Percentiles rank a stretch among this genome's conserved stretches.
Evolutionary conservation across 768 basidiomycete genomes (phyloP).

Genomic region (Mrakia gelida): DNA sequence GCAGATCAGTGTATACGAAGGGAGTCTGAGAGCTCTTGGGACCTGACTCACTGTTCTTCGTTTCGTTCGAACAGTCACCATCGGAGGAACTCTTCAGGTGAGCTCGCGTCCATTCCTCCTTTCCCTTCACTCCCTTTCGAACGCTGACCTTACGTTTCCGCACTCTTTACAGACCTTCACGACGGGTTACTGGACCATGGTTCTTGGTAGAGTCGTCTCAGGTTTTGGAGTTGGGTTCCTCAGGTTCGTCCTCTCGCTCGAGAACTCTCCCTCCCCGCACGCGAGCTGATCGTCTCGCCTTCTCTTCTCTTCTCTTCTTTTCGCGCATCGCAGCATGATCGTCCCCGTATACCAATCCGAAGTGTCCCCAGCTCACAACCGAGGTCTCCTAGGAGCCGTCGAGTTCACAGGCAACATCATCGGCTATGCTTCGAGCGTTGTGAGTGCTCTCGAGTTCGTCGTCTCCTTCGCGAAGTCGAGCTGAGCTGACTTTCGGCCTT

Average conservation of each 20-base stretch:
- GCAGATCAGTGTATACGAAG: background rate
- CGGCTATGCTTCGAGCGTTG: constrained; percentile 85
- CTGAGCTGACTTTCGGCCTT: background rate
- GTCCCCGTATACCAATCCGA: constrained; percentile 94
- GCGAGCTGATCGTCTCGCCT: background rate
- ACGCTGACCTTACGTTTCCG: background rate
- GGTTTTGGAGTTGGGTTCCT: constrained; percentile 88
- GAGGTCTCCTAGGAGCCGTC: constrained; percentile 88
- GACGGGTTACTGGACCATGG: constrained; percentile 71
- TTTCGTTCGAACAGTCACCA: background rate
- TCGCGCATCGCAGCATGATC: constrained; percentile 64
- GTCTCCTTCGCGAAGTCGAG: background rate
- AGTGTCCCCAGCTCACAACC: constrained; percentile 86
- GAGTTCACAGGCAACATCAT: constrained; percentile 77
- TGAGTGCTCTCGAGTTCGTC: constrained; percentile 49
- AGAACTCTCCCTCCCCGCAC: background rate
- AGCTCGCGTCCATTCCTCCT: background rate
- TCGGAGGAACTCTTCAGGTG: background rate
- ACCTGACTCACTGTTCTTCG: background rate
- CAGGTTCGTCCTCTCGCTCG: constrained; percentile 49
- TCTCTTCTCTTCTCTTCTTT: constrained; percentile 50
- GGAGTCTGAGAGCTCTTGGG: too few relatives aligned
- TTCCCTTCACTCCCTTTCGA: background rate
- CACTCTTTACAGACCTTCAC: constrained; percentile 70
- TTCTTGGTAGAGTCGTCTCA: constrained; percentile 72